These are phyloP conservation scores for Ceratocystiopsis sp. DNA, from an alignment of 2,329 filamentous ascomycete genomes.

Conservation along the genomic window DNA sequence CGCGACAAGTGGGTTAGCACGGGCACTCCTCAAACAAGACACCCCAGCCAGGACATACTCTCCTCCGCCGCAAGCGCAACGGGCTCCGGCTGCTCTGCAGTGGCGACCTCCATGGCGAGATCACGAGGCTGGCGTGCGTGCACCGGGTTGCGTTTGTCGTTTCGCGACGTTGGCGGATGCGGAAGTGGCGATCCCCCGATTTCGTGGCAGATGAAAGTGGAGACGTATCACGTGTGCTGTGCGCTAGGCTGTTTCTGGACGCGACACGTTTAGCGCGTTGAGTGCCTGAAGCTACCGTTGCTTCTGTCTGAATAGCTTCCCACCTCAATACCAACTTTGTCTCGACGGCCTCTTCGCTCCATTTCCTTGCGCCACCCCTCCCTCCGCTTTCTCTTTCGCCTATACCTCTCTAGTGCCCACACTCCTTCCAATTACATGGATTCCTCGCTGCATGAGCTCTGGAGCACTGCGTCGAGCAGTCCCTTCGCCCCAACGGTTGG, in stretches of 20 bases:
- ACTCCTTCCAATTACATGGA: slow-evolving; percentile 38
- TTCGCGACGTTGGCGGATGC: too few species aligned
- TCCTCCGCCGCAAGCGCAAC: slow-evolving; percentile 13
- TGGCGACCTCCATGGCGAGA: slow-evolving; percentile 1
- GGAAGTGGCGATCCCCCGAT: too few species aligned
- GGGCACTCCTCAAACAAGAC: not conserved
- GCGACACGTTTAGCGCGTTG: not conserved
- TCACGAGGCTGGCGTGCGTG: too few species aligned
- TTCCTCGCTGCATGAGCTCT: slow-evolving; percentile 73
- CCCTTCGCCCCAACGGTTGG: slow-evolving; percentile 65
- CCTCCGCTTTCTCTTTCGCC: not conserved
- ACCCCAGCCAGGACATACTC: slow-evolving; percentile 4
- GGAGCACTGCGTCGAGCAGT: slow-evolving; percentile 79
- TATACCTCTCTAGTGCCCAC: not conserved
- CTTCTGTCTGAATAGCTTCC: not conserved
- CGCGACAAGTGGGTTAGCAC: not conserved
- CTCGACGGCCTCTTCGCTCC: slow-evolving; percentile 1
- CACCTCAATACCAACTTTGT: not conserved
- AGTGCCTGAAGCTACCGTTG: slow-evolving; percentile 5
- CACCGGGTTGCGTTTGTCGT: too few species aligned
- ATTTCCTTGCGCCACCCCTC: not conserved
- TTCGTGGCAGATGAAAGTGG: too few species aligned
- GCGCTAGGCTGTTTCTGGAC: not conserved
- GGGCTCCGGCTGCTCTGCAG: slow-evolving; percentile 1
- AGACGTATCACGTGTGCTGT: too few species aligned